Conservation (phyloP, 148 eudicot species). For the Spergularia bocconei region DNA sequence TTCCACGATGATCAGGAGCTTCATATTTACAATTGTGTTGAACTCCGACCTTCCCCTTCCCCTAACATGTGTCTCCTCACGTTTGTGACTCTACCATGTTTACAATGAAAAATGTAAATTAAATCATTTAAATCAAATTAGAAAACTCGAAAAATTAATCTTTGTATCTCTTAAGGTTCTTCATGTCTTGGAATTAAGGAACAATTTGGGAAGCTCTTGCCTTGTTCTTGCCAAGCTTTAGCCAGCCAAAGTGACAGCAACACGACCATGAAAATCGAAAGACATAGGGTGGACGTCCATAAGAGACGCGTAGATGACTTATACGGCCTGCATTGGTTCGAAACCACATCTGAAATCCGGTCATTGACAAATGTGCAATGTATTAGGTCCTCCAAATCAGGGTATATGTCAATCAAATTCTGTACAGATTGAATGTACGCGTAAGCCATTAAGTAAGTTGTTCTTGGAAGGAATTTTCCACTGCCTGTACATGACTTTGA, state of each 20-base stretch:
- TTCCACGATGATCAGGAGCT: background rate
- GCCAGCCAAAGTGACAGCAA: constrained; percentile 47
- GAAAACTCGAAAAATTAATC: too few species aligned
- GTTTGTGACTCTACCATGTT: background rate
- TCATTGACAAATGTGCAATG: constrained; percentile 49
- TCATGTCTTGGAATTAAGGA: constrained; percentile 39
- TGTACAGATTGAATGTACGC: constrained; percentile 62
- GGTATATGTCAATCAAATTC: constrained; percentile 49
- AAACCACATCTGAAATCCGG: constrained; percentile 37
- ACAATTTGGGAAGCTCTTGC: constrained; percentile 39
- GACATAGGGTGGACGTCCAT: constrained; percentile 52
- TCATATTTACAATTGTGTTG: constrained; percentile 20
- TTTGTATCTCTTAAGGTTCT: constrained; percentile 9
- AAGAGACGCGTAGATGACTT: constrained; percentile 33
- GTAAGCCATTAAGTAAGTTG: constrained; percentile 34
- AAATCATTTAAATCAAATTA: too few species aligned
- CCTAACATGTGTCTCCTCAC: background rate
- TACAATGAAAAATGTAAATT: background rate
- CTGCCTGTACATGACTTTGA: constrained; percentile 27
- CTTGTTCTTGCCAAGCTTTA: constrained; percentile 47
- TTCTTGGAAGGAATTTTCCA: constrained; percentile 45
- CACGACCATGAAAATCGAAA: constrained; percentile 49
- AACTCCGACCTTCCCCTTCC: background rate
- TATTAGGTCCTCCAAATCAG: constrained; percentile 50
- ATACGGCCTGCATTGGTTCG: constrained; percentile 53